Conservation (phyloP, 2,329 filamentous ascomycete species). For the Calycina marina region DNA sequence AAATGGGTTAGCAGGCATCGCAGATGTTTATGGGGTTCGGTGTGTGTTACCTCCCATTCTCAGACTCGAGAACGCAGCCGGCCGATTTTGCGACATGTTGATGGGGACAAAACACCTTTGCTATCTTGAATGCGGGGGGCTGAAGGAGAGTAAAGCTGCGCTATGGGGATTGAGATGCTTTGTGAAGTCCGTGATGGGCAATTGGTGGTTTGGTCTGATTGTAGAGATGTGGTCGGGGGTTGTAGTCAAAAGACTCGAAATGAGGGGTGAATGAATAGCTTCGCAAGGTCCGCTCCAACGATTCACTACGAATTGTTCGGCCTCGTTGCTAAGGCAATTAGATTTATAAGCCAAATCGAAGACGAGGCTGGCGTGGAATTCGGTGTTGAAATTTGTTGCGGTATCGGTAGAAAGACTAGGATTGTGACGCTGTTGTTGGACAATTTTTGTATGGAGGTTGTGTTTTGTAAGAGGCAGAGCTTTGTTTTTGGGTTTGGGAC, state of each 20-base stretch:
- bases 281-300: constrained; percentile 15
- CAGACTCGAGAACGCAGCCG: constrained; percentile 74
- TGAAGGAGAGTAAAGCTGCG: constrained; percentile 31
- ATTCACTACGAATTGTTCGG: constrained; percentile 12
- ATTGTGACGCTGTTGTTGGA: constrained; percentile 8
- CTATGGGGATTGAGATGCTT: constrained; percentile 25
- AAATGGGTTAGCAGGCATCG: constrained; percentile 17
- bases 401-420: constrained; percentile 4
- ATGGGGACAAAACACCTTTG: constrained; percentile 20
- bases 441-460: no score
- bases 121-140: constrained; percentile 27
- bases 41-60: constrained; percentile 80
- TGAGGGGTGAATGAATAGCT: constrained; percentile 10
- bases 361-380: constrained; percentile 10
- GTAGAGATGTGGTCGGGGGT: constrained; percentile 8
- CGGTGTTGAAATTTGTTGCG: no score
- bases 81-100: constrained; percentile 78
- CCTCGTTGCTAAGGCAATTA: constrained; percentile 12
- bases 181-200: constrained; percentile 41
- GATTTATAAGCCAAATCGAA: constrained; percentile 9
- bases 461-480: no score
- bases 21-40: constrained; percentile 1
- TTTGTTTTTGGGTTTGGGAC: background rate
- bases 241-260: constrained; percentile 9
- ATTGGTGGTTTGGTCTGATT: constrained; percentile 19